Conservation (phyloP, 106 monocot genomes). For the Xerophyta viscosa region DNA sequence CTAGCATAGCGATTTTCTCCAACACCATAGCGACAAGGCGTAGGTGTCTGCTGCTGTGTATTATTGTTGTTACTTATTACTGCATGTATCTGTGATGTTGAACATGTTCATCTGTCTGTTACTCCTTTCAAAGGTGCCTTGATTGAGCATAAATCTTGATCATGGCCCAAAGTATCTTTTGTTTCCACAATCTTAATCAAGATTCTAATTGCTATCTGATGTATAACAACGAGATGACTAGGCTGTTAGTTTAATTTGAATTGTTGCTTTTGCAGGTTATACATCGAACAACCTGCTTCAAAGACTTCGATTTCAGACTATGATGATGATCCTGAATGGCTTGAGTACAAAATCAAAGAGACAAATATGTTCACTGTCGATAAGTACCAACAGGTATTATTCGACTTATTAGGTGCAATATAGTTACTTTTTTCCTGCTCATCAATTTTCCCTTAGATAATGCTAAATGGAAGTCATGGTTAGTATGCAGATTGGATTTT, state of each 20-base stretch:
- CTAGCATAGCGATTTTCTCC: too few relatives aligned
- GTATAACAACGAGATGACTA: too few relatives aligned
- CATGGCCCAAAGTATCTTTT: too few relatives aligned
- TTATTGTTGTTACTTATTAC: too few relatives aligned
- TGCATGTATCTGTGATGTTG: too few relatives aligned
- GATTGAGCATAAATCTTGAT: too few relatives aligned
- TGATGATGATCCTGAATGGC: conserved; percentile 76
- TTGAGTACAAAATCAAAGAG: conserved; percentile 98
- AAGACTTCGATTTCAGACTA: conserved; percentile 36
- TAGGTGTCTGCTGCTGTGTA: too few relatives aligned
- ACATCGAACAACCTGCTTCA: conserved; percentile 78
- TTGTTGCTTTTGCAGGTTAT: conserved; percentile 39
- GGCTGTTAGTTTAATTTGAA: background rate
- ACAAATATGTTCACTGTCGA: conserved; percentile 93
- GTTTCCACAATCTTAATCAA: too few relatives aligned
- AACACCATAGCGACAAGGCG: too few relatives aligned
- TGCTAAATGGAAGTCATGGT: conserved; percentile 16
- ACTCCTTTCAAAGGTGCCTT: too few relatives aligned
- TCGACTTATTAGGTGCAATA: background rate
- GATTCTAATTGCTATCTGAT: too few relatives aligned
- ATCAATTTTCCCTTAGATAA: conserved; percentile 1
- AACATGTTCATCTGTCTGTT: too few relatives aligned
- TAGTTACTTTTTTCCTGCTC: background rate
- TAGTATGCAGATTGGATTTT: conserved; percentile 87
- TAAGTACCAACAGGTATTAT: conserved; percentile 88